Evolutionary conservation across 2,329 filamentous ascomycete genomes (phyloP), one percentile per base, ranked within the genome.

Genomic region (Trichophyton schoenleinii): DNA sequence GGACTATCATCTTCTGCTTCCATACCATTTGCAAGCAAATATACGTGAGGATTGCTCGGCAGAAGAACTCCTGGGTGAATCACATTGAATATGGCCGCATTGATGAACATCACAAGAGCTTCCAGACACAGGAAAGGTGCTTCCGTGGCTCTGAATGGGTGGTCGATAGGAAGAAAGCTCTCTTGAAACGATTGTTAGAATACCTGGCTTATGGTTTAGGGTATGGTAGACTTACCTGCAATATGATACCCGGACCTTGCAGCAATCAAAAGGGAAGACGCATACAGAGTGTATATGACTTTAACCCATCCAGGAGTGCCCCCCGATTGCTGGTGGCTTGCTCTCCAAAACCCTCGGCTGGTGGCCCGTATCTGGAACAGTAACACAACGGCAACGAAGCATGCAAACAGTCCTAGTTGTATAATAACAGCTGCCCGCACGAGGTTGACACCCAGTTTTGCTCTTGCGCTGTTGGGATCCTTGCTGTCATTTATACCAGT

Each of bases 211-310:
- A 41, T 7, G 31, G 41, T 9, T 9, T 8, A 6, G 5, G 7
- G 31, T 7, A 20, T 28, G 36, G 28, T 25, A 31, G 41, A 49
- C 44, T 49, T 59, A 61, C 62, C 62, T 11, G 60, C 53, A 57
- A 63, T 63, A 49, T 63, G 62, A 44, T 61, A 63, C n/a, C 53
- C 55, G 3, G 62, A 63, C 55, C 62, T 53, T 25, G 42, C 58
- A 3, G 58, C 52, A 28, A 63, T 63, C 7, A 63, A 59, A 15
- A 63, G n/a, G 9, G 62, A 61, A n/a, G 62, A 63, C 3, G 36
- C 38, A 46, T 63, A 63, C 13, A 63, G 20, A 36, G 31, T 58
- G 38, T 59, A 61, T 15, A 58, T 55, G n/a, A 63, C 62, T 38
- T 58, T 63, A 18, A 63, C 44, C 25, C 53, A 61, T 36, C 59